Evolutionary conservation across 1,284 basidiomycete genomes (phyloP), one percentile per base, ranked within the genome.

Genomic region (Sporisorium sorghi): DNA sequence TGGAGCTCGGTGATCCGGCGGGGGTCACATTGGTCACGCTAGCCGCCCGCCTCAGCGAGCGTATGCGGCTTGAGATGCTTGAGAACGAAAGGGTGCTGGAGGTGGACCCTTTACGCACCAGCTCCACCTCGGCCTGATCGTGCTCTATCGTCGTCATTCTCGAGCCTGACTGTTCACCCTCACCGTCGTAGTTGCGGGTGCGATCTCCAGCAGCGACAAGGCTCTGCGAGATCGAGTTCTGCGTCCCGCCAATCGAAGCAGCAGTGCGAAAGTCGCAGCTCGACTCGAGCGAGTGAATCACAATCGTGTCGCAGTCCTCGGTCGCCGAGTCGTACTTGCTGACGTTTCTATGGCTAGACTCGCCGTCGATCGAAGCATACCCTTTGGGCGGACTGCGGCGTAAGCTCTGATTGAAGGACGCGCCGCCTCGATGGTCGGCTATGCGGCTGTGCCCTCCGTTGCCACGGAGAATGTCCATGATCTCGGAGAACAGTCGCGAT

Each of bases 401-500:
- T n/a, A 65, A 46, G 44, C 44, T 46, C 23, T 46, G 24, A 17
- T 52, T 52, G 9, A 42, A 28, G 0, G 30, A 32, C 0, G 48
- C 6, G 4, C 23, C 24, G 10, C 47, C 33, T 19, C 35, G 35
- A 5, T 24, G 63, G 30, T 50, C 47, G n/a, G 26, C 23, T 17
- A 30, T 30, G 4, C 58, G 42, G 3, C 24, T 46, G 26, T 32
- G n/a, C 7, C 42, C 17, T 9, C 11, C 17, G 5, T 19, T 32
- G 11, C 51, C 56, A n/a, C 57, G 51, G 6, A 72, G 62, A 58
- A 72, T 50, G 17, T 72, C 55, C 62, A 72, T 54, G 48, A 72
- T 64, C 59, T 72, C 69, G 35, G 44, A 23, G 26, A 72, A 72
- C 9, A 72, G 40, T 21, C 54, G 19, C 17, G 69, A 58, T 2